Conservation (phyloP, 202 grass and related monocot genomes). For the Hordeum pubiflorum region DNA sequence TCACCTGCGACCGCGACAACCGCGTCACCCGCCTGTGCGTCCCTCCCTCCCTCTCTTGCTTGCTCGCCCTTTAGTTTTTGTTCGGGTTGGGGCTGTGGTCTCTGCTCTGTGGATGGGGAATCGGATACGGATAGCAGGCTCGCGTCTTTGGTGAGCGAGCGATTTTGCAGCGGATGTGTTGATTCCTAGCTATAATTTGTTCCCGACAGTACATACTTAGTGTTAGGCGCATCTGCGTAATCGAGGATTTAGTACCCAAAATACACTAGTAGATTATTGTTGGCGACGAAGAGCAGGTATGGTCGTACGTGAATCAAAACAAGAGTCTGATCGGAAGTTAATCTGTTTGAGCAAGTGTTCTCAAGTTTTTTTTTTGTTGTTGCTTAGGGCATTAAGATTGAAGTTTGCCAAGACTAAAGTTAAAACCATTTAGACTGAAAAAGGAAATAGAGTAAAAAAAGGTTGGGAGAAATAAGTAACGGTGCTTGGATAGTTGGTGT, state of each 20-base stretch:
- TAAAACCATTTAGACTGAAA: not conserved
- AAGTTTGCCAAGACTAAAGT: not conserved
- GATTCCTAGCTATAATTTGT: not conserved
- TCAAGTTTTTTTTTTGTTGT: not conserved
- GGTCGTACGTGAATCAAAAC: not conserved
- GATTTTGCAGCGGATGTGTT: not conserved
- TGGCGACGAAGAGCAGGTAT: not conserved
- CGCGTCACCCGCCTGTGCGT: constrained; percentile 80
- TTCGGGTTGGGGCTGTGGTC: not conserved
- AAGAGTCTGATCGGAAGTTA: not conserved
- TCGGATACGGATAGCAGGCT: no score
- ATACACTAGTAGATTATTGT: not conserved
- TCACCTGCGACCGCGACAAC: constrained; percentile 91
- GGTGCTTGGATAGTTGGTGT: not conserved
- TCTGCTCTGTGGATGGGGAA: not conserved
- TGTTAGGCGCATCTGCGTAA: not conserved
- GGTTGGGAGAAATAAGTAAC: not conserved
- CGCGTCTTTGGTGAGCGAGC: not conserved
- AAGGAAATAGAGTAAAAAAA: not conserved
- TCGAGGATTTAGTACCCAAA: not conserved
- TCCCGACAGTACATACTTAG: not conserved
- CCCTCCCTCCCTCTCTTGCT: not conserved
- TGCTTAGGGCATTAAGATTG: not conserved
- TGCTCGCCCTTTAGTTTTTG: not conserved
- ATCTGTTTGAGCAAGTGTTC: not conserved